Evolutionary conservation across 495 filamentous ascomycete genomes (phyloP), one percentile per base, ranked within the genome.

Genomic region (Thozetella sp.): DNA sequence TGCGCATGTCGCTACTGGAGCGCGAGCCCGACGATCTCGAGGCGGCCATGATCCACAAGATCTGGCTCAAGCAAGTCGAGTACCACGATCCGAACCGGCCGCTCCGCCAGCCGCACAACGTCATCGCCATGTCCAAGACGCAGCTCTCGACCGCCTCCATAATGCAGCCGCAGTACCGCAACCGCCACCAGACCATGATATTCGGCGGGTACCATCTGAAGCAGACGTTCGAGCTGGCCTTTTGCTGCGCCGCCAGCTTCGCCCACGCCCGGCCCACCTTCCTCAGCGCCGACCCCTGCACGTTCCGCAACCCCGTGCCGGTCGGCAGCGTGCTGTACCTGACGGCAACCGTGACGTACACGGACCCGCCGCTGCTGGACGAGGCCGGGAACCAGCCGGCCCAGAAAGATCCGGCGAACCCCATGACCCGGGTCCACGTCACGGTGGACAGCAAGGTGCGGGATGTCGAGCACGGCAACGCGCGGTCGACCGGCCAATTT

Each of bases 111-210:
- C 90, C 90, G 3, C 51, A 75, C 22, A 89, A 89, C 64, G 82
- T 86, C 4, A 69, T 87, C 56, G 84, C 80, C 69, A 94, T 94
- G 90, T 76, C 81, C 26, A 75, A 77, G 26, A 92, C 90, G 0
- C 77, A 77, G 22, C 79, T 94, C 25, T 82, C 84, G 56, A 88
- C 88, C 1, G 88, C 90, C 3, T 83, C 83, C 64, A 92, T 96
- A 57, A 96, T 96, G 92, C 91, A 93, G 64, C 92, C 92, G 2
- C 91, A 94, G 71, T 86, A 92, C 67, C 87, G 91, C 30, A 94
- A 94, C 72, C 80, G 90, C 2, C 90, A 94, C 75, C 89, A 91
- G 64, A 93, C 93, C 77, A 93, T 93, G 91, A 93, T 96, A 53
- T 96, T 94, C 66, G 92, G 92, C 22, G 92, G 92, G 20, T 93